Evolutionary conservation across 257 asterid species (phyloP).

Genomic region (Leptodermis oblonga): DNA sequence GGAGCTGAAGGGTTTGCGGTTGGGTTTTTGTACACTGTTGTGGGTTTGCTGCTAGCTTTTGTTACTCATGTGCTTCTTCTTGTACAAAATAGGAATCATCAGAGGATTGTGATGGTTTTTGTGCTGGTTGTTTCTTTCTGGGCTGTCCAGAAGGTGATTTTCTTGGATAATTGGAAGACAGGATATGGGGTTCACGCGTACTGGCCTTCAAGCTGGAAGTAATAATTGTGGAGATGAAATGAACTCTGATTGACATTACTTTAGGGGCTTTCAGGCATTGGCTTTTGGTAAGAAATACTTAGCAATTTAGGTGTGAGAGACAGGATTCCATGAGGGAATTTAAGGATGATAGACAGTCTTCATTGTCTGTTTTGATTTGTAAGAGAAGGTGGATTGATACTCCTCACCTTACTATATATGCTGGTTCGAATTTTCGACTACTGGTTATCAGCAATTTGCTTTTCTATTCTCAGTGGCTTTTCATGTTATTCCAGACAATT

Average conservation of each 20-base stretch:
- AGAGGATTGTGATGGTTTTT: constrained; percentile 43
- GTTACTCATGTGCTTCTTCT: constrained; percentile 53
- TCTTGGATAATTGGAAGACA: constrained; percentile 93
- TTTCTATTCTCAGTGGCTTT: neutral
- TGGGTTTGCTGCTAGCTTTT: constrained; percentile 74
- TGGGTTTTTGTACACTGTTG: constrained; percentile 77
- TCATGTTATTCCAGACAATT: neutral
- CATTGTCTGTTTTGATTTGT: neutral
- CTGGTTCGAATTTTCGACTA: constrained; percentile 7
- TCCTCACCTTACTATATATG: constrained; percentile 11
- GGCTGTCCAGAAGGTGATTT: constrained; percentile 74
- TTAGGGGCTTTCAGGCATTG: neutral
- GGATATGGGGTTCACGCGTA: constrained; percentile 85
- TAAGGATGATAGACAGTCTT: neutral
- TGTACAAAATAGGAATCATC: constrained; percentile 47
- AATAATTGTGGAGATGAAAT: constrained; percentile 16
- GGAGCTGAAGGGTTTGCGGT: constrained; percentile 87
- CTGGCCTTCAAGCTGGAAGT: constrained; percentile 83
- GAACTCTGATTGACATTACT: neutral
- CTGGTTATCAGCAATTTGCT: neutral
- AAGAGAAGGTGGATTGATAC: constrained; percentile 7
- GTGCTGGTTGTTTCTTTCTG: constrained; percentile 43
- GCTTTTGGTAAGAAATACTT: constrained; percentile 35
- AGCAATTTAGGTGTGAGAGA: constrained; percentile 7
- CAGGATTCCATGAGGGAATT: neutral